These are phyloP conservation scores for Vigna unguiculata DNA, from an alignment of 306 rosid species.

Conservation along the genomic window DNA sequence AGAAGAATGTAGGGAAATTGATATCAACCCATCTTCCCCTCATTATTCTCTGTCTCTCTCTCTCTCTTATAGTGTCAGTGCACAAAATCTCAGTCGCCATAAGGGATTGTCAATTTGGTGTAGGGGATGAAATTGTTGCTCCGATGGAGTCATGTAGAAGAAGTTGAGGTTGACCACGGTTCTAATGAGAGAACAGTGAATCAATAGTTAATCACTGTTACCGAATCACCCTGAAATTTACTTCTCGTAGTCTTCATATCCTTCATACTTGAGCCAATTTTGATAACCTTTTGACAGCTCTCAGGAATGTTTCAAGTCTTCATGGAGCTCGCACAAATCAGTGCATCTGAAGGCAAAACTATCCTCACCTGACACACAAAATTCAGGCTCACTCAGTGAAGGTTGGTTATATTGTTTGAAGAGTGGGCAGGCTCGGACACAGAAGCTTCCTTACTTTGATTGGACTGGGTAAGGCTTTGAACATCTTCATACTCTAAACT, in stretches of 20 bases:
- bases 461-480: constrained; percentile 83
- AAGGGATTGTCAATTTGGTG: constrained; percentile 39
- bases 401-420: constrained; percentile 83
- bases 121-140: constrained; percentile 39
- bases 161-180: constrained; percentile 31
- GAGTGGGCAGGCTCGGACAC: constrained; percentile 82
- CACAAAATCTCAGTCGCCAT: background rate
- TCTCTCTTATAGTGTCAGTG: background rate
- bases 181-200: constrained; percentile 18
- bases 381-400: constrained; percentile 56
- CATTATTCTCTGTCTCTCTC: background rate
- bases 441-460: constrained; percentile 84
- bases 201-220: constrained; percentile 6
- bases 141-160: constrained; percentile 27
- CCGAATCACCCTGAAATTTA: background rate
- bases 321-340: constrained; percentile 92
- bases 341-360: constrained; percentile 78
- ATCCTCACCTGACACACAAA: constrained; percentile 53
- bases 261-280: constrained; percentile 39
- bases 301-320: constrained; percentile 95
- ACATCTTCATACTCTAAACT: background rate
- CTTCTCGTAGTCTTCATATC: constrained; percentile 3
- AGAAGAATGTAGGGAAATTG: background rate
- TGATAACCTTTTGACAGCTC: constrained; percentile 67
- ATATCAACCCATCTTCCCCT: background rate